Evolutionary conservation across 305 asterid genomes (phyloP).

Genomic region (Fraxinus velutina): DNA sequence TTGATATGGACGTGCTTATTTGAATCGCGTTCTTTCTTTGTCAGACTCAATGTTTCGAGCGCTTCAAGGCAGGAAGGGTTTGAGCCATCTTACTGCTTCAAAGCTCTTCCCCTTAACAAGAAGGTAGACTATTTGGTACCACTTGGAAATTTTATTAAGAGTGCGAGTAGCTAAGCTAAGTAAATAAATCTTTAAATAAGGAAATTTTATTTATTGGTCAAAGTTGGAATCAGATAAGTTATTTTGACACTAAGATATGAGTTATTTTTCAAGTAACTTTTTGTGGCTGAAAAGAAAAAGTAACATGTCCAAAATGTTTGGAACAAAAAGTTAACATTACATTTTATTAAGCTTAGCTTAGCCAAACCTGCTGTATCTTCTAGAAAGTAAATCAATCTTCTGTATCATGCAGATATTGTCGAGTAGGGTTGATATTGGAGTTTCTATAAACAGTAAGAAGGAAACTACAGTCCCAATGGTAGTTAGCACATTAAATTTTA

Average conservation of each 20-base stretch:
- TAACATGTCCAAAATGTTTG: neutral
- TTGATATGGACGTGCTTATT: neutral
- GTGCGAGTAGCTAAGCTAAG: neutral
- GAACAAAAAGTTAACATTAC: neutral
- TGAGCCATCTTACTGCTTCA: constrained; percentile 53
- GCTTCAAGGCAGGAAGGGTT: constrained; percentile 41
- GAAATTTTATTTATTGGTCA: neutral
- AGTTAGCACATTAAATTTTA: constrained; percentile 17
- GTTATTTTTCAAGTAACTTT: neutral
- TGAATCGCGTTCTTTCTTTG: constrained; percentile 16
- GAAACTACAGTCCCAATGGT: constrained; percentile 79
- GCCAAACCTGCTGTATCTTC: neutral
- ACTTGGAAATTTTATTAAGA: neutral
- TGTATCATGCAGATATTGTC: constrained; percentile 52
- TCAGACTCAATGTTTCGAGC: constrained; percentile 38
- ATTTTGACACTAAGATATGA: neutral
- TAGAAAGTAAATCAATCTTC: neutral
- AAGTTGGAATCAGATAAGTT: neutral
- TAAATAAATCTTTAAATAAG: neutral
- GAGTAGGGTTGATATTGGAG: constrained; percentile 83
- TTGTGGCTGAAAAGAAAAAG: neutral
- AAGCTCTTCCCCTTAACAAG: constrained; percentile 77
- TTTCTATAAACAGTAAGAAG: constrained; percentile 58
- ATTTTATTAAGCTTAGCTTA: neutral
- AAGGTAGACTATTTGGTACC: constrained; percentile 43